Conservation (phyloP, 345 rosid species). For the Carallia pectinifolia region DNA sequence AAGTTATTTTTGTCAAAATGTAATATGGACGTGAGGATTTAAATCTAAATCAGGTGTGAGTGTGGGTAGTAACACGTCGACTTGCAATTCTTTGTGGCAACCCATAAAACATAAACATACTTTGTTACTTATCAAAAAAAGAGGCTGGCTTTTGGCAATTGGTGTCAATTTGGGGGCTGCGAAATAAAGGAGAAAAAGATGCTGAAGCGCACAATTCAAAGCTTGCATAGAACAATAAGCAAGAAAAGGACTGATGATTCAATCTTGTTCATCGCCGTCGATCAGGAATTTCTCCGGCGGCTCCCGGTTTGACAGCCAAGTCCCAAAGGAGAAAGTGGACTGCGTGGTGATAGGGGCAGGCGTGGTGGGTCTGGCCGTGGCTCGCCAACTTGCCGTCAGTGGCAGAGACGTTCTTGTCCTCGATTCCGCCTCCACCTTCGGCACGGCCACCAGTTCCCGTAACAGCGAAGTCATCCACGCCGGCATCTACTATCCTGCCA, state of each 20-base stretch:
- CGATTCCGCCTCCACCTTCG: constrained; percentile 80
- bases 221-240: background rate
- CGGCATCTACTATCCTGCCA: constrained; percentile 81
- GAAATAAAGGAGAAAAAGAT: background rate
- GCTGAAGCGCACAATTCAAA: constrained; percentile 13
- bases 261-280: background rate
- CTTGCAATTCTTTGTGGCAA: no score
- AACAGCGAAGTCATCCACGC: constrained; percentile 94
- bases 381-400: constrained; percentile 54
- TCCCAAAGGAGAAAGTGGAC: constrained; percentile 65
- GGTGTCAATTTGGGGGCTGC: background rate
- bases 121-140: no score
- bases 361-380: constrained; percentile 77
- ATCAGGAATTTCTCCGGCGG: background rate
- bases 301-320: background rate
- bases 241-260: background rate
- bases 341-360: constrained; percentile 93
- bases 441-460: constrained; percentile 76
- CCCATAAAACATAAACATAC: no score
- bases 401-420: constrained; percentile 76
- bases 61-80: no score
- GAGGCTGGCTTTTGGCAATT: no score
- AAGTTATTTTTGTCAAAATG: no score
- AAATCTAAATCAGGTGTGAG: no score
- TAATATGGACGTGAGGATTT: no score